phyloP scores from a whole-genome alignment of 2,329 filamentous ascomycete species.

The Simplicillium sp. region DNA sequence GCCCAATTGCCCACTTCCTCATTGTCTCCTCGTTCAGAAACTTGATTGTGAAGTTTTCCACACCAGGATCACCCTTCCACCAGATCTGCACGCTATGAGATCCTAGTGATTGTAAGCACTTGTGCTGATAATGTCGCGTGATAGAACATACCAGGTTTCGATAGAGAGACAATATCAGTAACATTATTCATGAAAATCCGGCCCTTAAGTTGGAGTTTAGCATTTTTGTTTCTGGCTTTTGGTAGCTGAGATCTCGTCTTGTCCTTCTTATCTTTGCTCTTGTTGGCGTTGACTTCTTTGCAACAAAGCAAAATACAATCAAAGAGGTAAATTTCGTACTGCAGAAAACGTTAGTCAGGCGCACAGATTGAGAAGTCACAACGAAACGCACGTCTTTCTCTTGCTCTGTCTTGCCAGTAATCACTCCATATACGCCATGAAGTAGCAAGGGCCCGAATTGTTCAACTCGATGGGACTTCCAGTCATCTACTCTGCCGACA shows the following conservation, averaged over 20 bases:
- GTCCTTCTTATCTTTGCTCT: constrained; percentile 69
- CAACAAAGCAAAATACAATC: constrained; percentile 92
- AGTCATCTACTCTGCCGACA: constrained; percentile 79
- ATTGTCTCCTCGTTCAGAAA: constrained; percentile 87
- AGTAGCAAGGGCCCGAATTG: constrained; percentile 85
- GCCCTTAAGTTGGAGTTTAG: constrained; percentile 88
- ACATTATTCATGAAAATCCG: constrained; percentile 99
- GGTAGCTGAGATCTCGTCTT: constrained; percentile 46
- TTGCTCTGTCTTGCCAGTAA: constrained; percentile 81
- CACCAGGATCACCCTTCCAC: constrained; percentile 94
- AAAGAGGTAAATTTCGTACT: constrained; percentile 98
- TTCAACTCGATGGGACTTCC: constrained; percentile 87
- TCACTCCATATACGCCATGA: constrained; percentile 82
- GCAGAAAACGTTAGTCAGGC: constrained; percentile 11
- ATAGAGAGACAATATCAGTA: constrained; percentile 80
- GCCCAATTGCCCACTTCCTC: constrained; percentile 80
- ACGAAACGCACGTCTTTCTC: constrained; percentile 71
- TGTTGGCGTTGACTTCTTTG: constrained; percentile 85
- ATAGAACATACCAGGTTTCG: constrained; percentile 65
- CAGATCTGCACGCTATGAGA: constrained; percentile 95
- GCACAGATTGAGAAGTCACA: neutral
- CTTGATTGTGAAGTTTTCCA: constrained; percentile 93
- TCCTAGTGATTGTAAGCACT: constrained; percentile 40
- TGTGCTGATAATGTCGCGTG: constrained; percentile 1
- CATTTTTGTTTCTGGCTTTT: constrained; percentile 54